Evolutionary conservation across 805 yeast species (phyloP).

Genomic region (Candida anglica): DNA sequence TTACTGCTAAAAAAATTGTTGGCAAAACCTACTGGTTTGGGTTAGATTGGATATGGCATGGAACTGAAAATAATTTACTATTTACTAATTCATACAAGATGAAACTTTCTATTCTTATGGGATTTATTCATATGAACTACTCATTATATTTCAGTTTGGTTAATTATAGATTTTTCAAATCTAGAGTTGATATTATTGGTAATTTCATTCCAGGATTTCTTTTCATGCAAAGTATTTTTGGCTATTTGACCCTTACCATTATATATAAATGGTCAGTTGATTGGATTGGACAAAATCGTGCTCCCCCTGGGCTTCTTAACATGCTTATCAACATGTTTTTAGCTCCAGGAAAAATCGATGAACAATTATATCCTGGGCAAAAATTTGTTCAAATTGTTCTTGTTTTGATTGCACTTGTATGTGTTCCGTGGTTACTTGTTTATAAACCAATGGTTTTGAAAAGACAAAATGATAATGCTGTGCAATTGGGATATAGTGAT

Average conservation of each 20-base stretch:
- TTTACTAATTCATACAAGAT: slow-evolving; percentile 74
- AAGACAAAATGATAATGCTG: slow-evolving; percentile 33
- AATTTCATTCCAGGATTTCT: slow-evolving; percentile 70
- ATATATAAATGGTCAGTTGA: slow-evolving; percentile 73
- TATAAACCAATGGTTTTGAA: slow-evolving; percentile 55
- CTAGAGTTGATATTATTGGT: slow-evolving; percentile 63
- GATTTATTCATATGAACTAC: slow-evolving; percentile 71
- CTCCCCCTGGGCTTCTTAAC: slow-evolving; percentile 70
- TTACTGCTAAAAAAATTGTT: slow-evolving; percentile 40
- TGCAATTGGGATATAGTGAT: slow-evolving; percentile 35
- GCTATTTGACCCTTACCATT: slow-evolving; percentile 62
- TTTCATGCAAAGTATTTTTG: slow-evolving; percentile 75
- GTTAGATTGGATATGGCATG: slow-evolving; percentile 74
- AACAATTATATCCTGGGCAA: slow-evolving; percentile 63
- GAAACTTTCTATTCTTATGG: slow-evolving; percentile 75
- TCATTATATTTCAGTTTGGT: slow-evolving; percentile 66
- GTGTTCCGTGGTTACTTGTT: slow-evolving; percentile 72
- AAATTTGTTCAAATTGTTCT: slow-evolving; percentile 55
- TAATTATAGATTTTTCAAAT: slow-evolving; percentile 54
- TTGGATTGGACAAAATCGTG: slow-evolving; percentile 58
- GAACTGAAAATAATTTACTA: slow-evolving; percentile 66
- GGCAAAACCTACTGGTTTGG: slow-evolving; percentile 59
- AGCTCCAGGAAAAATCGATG: slow-evolving; percentile 67
- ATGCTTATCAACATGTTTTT: slow-evolving; percentile 76
- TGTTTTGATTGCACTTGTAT: slow-evolving; percentile 54